These are phyloP conservation scores for Flaveria floridana DNA, from an alignment of 140 eudicot species.

Conservation along the genomic window DNA sequence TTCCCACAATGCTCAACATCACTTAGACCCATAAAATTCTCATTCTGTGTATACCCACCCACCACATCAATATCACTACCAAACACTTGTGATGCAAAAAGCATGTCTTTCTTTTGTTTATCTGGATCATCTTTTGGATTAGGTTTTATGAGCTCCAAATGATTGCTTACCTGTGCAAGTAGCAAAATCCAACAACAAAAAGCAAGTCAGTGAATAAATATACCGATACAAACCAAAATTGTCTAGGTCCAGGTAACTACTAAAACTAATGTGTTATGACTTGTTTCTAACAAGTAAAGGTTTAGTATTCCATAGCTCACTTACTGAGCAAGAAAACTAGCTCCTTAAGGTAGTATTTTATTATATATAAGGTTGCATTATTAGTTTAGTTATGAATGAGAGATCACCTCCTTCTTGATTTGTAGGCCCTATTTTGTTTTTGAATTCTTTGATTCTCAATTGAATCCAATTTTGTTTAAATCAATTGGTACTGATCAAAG, in stretches of 20 bases:
- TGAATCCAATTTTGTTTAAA: not conserved
- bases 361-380: not conserved
- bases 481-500: not conserved
- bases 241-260: not conserved
- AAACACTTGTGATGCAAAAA: constrained; percentile 69
- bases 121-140: constrained; percentile 76
- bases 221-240: not conserved
- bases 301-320: not conserved
- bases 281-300: constrained; percentile 1
- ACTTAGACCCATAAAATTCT: constrained; percentile 86
- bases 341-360: not conserved
- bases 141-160: constrained; percentile 93
- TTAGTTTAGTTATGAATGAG: not conserved
- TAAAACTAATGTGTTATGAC: not conserved
- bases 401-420: too few species aligned
- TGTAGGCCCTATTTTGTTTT: not conserved
- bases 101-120: constrained; percentile 74
- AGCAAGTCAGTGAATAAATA: not conserved
- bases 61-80: constrained; percentile 74
- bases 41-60: constrained; percentile 63
- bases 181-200: not conserved
- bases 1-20: constrained; percentile 89
- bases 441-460: not conserved
- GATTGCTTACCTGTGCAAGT: constrained; percentile 73
- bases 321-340: not conserved